phyloP scores from a whole-genome alignment of 176 grass and related monocot species.

The Oryza nivara region DNA sequence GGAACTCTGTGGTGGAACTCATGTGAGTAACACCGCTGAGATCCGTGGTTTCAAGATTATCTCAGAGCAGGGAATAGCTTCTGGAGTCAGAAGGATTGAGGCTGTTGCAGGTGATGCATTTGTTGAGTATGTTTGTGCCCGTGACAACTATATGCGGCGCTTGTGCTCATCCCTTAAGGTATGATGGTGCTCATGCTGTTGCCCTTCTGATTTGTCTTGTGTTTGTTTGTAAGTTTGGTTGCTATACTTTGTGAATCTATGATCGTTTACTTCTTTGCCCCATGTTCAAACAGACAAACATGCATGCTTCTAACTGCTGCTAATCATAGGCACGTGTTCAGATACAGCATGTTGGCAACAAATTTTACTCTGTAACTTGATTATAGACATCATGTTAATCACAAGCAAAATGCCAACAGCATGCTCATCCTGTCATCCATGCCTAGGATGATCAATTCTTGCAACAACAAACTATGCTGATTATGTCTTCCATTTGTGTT shows the following conservation, averaged over 20 bases:
- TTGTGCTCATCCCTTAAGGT: constrained; percentile 86
- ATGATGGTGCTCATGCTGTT: constrained; percentile 3
- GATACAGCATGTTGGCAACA: background rate
- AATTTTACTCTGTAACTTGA: background rate
- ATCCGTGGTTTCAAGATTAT: constrained; percentile 97
- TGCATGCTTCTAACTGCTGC: background rate
- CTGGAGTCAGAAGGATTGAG: constrained; percentile 91
- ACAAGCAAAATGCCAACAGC: background rate
- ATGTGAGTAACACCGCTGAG: constrained; percentile 86
- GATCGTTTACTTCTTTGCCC: background rate
- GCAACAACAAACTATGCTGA: background rate
- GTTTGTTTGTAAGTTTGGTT: constrained; percentile 5
- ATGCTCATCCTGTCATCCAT: background rate
- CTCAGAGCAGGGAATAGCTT: constrained; percentile 95
- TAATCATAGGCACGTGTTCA: constrained; percentile 23
- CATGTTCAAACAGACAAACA: constrained; percentile 21
- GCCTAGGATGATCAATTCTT: background rate
- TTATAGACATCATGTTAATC: constrained; percentile 15
- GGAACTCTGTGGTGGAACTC: constrained; percentile 97
- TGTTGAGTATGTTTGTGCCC: constrained; percentile 84
- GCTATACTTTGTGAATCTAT: constrained; percentile 11
- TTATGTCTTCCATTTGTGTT: background rate
- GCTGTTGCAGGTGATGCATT: constrained; percentile 96
- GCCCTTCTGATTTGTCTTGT: constrained; percentile 4
- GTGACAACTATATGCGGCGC: constrained; percentile 80